phyloP scores from a whole-genome alignment of 441 rosid genomes.

The Francoa sonchifolia region DNA sequence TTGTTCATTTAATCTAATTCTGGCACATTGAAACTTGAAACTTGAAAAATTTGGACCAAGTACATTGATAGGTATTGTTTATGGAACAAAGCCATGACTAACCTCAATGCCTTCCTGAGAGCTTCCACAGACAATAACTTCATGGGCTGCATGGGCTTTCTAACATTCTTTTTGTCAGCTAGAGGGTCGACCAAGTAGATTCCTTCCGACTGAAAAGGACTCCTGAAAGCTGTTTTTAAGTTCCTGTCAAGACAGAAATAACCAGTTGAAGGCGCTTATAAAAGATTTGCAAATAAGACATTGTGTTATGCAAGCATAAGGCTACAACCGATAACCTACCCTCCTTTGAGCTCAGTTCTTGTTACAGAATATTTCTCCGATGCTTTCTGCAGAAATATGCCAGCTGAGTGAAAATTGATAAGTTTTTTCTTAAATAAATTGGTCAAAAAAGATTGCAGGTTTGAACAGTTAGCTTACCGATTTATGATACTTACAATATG shows the following conservation, averaged over 20 bases:
- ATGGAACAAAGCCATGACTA: slow-evolving; percentile 5
- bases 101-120: slow-evolving; percentile 77
- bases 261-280: background rate
- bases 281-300: background rate
- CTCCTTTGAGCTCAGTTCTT: slow-evolving; percentile 77
- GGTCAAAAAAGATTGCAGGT: slow-evolving; percentile 16
- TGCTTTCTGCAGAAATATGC: slow-evolving; percentile 39
- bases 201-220: slow-evolving; percentile 41
- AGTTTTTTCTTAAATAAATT: slow-evolving; percentile 8
- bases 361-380: slow-evolving; percentile 46
- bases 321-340: slow-evolving; percentile 55
- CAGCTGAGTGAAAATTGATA: background rate
- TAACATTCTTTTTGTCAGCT: slow-evolving; percentile 32
- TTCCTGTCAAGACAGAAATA: slow-evolving; percentile 26
- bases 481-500: slow-evolving; percentile 61
- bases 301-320: no score
- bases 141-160: slow-evolving; percentile 38
- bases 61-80: no score
- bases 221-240: slow-evolving; percentile 52
- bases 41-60: no score
- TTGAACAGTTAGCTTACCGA: slow-evolving; percentile 29
- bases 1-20: no score
- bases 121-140: slow-evolving; percentile 67
- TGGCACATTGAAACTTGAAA: no score
- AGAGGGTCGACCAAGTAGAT: slow-evolving; percentile 56